Percentiles rank a stretch among this genome's conserved stretches.
Conservation (phyloP, 2,329 filamentous ascomycete genomes). For the Sporothrix mexicana region DNA sequence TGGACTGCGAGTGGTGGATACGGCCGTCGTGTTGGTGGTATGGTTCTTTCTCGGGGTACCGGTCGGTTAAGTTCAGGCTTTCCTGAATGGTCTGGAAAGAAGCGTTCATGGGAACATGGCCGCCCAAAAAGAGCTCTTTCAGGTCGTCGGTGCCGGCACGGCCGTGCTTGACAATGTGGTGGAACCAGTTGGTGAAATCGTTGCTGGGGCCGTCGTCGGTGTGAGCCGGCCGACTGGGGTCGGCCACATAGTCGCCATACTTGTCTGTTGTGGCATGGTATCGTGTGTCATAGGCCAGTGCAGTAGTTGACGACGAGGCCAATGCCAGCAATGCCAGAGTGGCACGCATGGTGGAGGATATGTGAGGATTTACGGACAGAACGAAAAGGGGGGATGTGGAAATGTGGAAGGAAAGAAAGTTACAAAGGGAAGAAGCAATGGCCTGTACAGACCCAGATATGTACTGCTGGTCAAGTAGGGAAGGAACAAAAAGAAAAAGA, state of each 20-base stretch:
- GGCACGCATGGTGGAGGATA: conserved; percentile 13
- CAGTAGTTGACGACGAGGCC: neutral
- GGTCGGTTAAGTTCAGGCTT: conserved; percentile 25
- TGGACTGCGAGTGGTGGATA: neutral
- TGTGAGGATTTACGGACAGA: neutral
- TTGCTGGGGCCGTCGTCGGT: neutral
- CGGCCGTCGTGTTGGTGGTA: neutral
- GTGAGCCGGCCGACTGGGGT: neutral
- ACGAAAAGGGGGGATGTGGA: neutral
- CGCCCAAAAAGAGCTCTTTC: conserved; percentile 13
- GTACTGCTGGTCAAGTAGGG: neutral
- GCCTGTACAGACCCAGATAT: neutral
- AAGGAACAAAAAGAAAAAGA: neutral
- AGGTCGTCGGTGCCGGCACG: conserved; percentile 17
- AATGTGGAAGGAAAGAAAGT: neutral
- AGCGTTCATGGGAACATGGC: conserved; percentile 23
- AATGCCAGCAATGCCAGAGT: conserved; percentile 23
- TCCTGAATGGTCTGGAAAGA: conserved; percentile 12
- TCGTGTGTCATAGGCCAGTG: neutral
- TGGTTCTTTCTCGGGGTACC: neutral
- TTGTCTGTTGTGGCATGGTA: conserved; percentile 25
- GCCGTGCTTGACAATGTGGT: conserved; percentile 25
- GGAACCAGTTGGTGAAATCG: conserved; percentile 23
- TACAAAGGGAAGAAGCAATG: neutral
- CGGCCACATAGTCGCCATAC: conserved; percentile 9